A percentile compares a stretch with the other conserved stretches of the same genome.
Evolutionary conservation across 768 basidiomycete genomes (phyloP).

Genomic region (Piloderma croceum): DNA sequence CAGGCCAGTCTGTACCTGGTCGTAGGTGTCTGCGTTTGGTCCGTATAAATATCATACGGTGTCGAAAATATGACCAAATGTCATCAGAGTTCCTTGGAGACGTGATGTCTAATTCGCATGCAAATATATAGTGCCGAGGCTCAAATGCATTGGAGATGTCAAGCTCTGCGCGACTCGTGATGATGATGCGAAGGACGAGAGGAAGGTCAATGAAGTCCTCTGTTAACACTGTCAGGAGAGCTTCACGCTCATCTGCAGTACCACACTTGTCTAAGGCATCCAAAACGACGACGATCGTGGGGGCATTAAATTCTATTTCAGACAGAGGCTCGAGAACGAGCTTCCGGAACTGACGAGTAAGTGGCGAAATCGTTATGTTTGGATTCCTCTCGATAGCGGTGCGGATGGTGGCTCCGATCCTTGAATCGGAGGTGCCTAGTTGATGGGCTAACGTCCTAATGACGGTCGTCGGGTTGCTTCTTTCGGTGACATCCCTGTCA

Average conservation of each 20-base stretch:
- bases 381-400: conserved; percentile 20
- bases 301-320: conserved; percentile 2
- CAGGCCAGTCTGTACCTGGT: no score
- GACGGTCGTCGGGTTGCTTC: conserved; percentile 24
- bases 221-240: conserved; percentile 9
- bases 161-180: conserved; percentile 15
- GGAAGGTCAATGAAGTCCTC: conserved; percentile 10
- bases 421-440: conserved; percentile 27
- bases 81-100: no score
- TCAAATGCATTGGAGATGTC: conserved; percentile 11
- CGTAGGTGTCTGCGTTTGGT: no score
- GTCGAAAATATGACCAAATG: no score
- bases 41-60: no score
- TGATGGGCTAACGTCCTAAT: conserved; percentile 32
- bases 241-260: conserved; percentile 1
- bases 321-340: conserved; percentile 28
- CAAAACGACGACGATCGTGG: conserved; percentile 15
- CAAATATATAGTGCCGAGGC: not conserved
- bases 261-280: conserved; percentile 25
- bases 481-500: conserved; percentile 22
- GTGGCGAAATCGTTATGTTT: no score
- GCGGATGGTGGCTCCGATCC: conserved; percentile 23
- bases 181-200: conserved; percentile 12
- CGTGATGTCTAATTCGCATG: no score
- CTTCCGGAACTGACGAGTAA: conserved; percentile 28